Base-by-base conservation (phyloP, 345 rosid genomes). In the Euphorbia tirucalli region DNA sequence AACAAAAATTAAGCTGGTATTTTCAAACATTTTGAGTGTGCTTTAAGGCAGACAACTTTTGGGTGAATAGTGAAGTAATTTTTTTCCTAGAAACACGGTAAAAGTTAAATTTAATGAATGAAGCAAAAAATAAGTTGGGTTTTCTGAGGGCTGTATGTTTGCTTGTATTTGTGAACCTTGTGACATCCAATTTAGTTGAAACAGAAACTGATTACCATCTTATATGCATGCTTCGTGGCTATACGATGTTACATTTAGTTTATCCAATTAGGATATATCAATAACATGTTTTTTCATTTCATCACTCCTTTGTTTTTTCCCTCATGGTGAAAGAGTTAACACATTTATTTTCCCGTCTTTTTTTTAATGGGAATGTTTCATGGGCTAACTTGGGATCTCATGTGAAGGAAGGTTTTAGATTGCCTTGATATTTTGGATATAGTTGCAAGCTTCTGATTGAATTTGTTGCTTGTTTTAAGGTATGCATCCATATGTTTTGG, bases 401-500 rank as follows among this genome's bases (percentile, higher is more conserved):
- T 35, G 39, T 7, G 7, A 35, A n/a, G n/a, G n/a, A n/a, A 21
- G 7, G 22, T 61, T n/a, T 61, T 61, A 24, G 25, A 61, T n/a
- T 61, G 37, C 10, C 43, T 61, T 61, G 65, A 15, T 30, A 27
- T 59, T 16, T 31, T 61, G 43, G 21, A 19, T 32, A 18, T 31
- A 22, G 11, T 61, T 3, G 9, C 19, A 5, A 56, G 5, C 27
- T 55, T 24, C 21, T 55, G 60, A 56, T 56, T 22, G 25, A 0
- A 9, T 11, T 28, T 62, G 39, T 18, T 37, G 10, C 22, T 31
- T 78, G 41, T 75, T 37, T 69, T 74, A 60, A 95, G 98, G 98
- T 49, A 92, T 95, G 97, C 99, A 95, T 82, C 99, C 99, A 14
- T 93, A 97, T 61, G 99, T 95, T 76, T 78, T 95, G 82, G 98